A percentile compares a stretch with the other conserved stretches of the same genome.
phyloP scores from a whole-genome alignment of 2,329 filamentous ascomycete genomes.

The Fusarium multiceps region DNA sequence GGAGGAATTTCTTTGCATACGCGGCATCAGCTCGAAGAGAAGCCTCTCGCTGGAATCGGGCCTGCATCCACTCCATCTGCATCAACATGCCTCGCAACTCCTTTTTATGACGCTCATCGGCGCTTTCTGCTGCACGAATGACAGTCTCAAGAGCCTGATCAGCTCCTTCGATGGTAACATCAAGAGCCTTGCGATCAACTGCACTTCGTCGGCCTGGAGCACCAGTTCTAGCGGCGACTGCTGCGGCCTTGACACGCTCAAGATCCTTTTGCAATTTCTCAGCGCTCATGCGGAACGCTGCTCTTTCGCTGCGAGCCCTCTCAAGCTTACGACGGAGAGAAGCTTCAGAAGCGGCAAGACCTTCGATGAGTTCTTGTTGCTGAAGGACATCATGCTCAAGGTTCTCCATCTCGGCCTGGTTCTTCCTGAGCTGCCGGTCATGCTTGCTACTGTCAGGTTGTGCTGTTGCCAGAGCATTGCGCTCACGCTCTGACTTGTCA shows the following conservation, averaged over 20 bases:
- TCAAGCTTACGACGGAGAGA: conserved; percentile 75
- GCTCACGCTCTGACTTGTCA: conserved; percentile 63
- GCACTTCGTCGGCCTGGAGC: conserved; percentile 16
- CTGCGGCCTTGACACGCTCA: conserved; percentile 57
- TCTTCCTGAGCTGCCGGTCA: conserved; percentile 69
- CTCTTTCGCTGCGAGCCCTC: conserved; percentile 73
- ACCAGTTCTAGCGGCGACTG: conserved; percentile 46
- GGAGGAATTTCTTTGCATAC: conserved; percentile 87
- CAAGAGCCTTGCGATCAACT: conserved; percentile 41
- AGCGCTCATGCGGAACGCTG: conserved; percentile 63
- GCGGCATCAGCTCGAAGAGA: conserved; percentile 82
- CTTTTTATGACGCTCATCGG: conserved; percentile 76
- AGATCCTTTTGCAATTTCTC: conserved; percentile 67
- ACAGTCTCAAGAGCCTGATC: conserved; percentile 68
- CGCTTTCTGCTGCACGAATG: conserved; percentile 67
- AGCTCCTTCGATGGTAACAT: conserved; percentile 52
- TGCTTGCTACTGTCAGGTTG: conserved; percentile 61
- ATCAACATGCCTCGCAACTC: conserved; percentile 85
- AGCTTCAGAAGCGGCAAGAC: conserved; percentile 66
- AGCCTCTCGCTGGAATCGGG: conserved; percentile 82
- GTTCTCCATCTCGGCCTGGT: conserved; percentile 72
- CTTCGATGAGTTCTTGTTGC: conserved; percentile 73
- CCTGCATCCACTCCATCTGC: conserved; percentile 92
- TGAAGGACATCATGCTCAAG: conserved; percentile 79
- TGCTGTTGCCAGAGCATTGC: conserved; percentile 50